phyloP scores from a whole-genome alignment of 495 filamentous ascomycete species.

The Cudoniella acicularis region DNA sequence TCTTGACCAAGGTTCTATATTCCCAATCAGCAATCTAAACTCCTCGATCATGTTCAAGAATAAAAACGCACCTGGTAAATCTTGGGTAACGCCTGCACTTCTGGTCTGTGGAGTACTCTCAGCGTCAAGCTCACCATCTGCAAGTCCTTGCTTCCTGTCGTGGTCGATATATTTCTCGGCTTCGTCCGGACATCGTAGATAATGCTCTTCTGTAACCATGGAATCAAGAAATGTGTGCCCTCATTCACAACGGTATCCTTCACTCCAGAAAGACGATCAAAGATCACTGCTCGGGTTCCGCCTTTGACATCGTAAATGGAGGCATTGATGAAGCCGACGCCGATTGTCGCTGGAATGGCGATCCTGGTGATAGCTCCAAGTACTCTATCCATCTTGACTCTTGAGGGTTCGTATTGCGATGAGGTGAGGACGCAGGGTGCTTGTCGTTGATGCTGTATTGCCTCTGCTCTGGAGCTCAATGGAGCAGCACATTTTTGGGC shows the following conservation, averaged over 20 bases:
- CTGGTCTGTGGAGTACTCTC: conserved; percentile 90
- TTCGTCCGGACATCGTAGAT: conserved; percentile 97
- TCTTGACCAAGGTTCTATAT: conserved; percentile 78
- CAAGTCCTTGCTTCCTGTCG: conserved; percentile 96
- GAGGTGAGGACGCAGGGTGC: conserved; percentile 1
- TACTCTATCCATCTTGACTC: conserved; percentile 55
- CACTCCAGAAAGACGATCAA: conserved; percentile 90
- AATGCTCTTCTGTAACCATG: conserved; percentile 93
- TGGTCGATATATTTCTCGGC: conserved; percentile 95
- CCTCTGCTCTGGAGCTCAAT: conserved; percentile 30
- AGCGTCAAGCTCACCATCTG: conserved; percentile 99
- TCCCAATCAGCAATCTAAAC: conserved; percentile 1
- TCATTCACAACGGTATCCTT: conserved; percentile 91
- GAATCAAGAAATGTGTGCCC: conserved; percentile 94
- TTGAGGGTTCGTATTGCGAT: conserved; percentile 19
- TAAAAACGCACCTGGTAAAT: conserved; percentile 84
- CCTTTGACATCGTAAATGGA: conserved; percentile 97
- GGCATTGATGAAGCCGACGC: conserved; percentile 57
- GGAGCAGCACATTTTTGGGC: conserved; percentile 38
- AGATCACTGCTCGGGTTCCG: conserved; percentile 93
- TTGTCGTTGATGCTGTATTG: conserved; percentile 30
- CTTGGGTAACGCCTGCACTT: conserved; percentile 86
- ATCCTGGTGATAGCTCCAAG: conserved; percentile 63
- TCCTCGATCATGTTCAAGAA: neutral
- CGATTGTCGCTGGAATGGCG: conserved; percentile 68